Evolutionary conservation across 148 eudicot genomes (phyloP), one percentile per base, ranked within the genome.

Genomic region (Euryodendron excelsum): DNA sequence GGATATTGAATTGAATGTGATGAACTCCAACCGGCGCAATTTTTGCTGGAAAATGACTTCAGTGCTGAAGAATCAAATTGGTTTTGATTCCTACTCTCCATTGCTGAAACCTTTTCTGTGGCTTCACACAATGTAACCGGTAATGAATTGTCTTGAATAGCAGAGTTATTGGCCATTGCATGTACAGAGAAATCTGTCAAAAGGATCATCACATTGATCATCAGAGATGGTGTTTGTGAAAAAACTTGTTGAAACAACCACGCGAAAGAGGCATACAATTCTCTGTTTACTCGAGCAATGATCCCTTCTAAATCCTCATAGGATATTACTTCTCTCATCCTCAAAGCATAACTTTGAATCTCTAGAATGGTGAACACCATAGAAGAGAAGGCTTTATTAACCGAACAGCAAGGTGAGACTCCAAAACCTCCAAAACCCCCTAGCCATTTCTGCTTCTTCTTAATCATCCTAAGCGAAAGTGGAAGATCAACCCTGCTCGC

Each of bases 201-300:
- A 1, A 93, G 87, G 45, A 80, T 77, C 91, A 89, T 89, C 64
- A 89, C 73, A 75, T 81, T 70, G n/a, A 89, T 13, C 97, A 91
- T 93, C 60, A 93, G 77, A 72, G 72, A 85, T 3, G 97, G 97
- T 37, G 97, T 87, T 58, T 80, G 80, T 3, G 93, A 83, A 69
- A 93, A 91, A 55, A 91, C 89, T 73, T 86, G 92, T 39, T 80
- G 86, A 77, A 91, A 93, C 74, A 93, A 78, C 94, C 94, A 91
- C 56, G 86, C 84, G 68, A 89, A 91, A 0, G 94, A 91, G 8
- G 79, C 78, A 18, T 86, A 82, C 94, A 89, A 83, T 55, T 93
- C 97, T 30, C 76, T 80, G 73, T 89, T 90, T 25, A 89, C 87
- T 72, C 82, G 83, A 23, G 63, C 72, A 1, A 80, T 69, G 55